phyloP scores from a whole-genome alignment of 2,329 filamentous ascomycete genomes.

The Xylaria hypoxylon region DNA sequence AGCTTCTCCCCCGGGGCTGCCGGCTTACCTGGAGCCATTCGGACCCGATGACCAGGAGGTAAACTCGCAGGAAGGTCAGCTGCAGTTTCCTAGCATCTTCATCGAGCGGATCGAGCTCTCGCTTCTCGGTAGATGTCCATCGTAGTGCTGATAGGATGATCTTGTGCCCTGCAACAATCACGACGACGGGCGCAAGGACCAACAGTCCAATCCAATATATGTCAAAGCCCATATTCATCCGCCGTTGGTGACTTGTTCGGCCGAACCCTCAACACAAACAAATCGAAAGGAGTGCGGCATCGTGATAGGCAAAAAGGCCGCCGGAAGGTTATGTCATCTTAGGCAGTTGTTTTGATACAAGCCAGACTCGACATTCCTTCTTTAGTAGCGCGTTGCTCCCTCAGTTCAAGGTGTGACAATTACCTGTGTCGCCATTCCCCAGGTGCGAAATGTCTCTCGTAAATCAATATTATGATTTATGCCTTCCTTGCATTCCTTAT shows the following conservation, averaged over 20 bases:
- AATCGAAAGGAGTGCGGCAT: neutral
- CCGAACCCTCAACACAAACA: neutral
- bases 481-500: constrained; percentile 8
- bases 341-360: constrained; percentile 1
- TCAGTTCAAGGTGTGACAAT: neutral
- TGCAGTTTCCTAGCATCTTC: constrained; percentile 41
- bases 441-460: neutral
- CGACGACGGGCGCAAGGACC: constrained; percentile 41
- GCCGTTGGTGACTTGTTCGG: neutral
- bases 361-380: constrained; percentile 15
- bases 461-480: neutral
- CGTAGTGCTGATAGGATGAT: constrained; percentile 25
- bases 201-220: constrained; percentile 47
- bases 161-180: constrained; percentile 38
- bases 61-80: constrained; percentile 53
- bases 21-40: constrained; percentile 63
- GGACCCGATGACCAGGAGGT: constrained; percentile 62
- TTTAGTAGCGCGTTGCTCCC: constrained; percentile 3
- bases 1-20: neutral
- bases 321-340: neutral
- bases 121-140: constrained; percentile 18
- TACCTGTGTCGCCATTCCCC: neutral
- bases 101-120: constrained; percentile 17
- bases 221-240: constrained; percentile 37
- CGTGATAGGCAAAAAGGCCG: neutral